Percentiles rank a stretch among this genome's conserved stretches.
phyloP scores from a whole-genome alignment of 768 basidiomycete genomes.

The Steccherinum ochraceum region DNA sequence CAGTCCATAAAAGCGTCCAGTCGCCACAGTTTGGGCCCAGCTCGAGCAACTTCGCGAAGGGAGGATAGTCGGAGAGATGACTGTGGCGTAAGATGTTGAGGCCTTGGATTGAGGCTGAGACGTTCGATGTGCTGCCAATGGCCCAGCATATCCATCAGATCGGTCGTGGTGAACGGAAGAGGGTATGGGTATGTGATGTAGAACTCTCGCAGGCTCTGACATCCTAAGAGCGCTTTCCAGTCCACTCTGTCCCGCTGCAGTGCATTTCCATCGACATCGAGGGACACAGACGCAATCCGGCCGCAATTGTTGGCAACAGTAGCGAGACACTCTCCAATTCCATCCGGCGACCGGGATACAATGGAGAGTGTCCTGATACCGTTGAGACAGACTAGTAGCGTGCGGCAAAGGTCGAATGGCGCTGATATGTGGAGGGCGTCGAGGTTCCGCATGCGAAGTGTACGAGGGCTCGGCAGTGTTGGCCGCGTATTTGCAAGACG shows the following conservation, averaged over 20 bases:
- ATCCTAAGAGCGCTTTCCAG: constrained; percentile 2
- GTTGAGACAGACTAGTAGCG: not conserved
- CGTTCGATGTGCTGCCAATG: constrained; percentile 5
- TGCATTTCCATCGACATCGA: not conserved
- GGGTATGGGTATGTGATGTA: constrained; percentile 5
- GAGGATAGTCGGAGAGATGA: not conserved
- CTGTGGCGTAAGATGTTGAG: not conserved
- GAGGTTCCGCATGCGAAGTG: too few species aligned
- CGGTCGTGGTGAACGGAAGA: not conserved
- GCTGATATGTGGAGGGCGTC: not conserved
- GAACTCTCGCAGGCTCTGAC: not conserved
- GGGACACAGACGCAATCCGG: not conserved
- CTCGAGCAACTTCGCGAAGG: not conserved
- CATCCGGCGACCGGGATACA: constrained; percentile 4
- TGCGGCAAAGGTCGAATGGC: not conserved
- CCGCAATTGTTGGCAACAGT: not conserved
- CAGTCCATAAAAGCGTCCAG: too few species aligned
- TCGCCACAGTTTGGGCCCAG: too few species aligned
- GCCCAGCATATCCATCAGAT: constrained; percentile 4
- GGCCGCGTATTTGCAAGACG: too few species aligned
- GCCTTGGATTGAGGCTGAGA: constrained; percentile 9
- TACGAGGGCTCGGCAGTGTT: too few species aligned
- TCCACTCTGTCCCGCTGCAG: not conserved
- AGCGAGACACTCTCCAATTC: not conserved
- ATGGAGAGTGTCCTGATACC: constrained; percentile 1